A percentile compares a stretch with the other conserved stretches of the same genome.
Conservation (phyloP, 306 rosid genomes). For the Luffa acutangula region DNA sequence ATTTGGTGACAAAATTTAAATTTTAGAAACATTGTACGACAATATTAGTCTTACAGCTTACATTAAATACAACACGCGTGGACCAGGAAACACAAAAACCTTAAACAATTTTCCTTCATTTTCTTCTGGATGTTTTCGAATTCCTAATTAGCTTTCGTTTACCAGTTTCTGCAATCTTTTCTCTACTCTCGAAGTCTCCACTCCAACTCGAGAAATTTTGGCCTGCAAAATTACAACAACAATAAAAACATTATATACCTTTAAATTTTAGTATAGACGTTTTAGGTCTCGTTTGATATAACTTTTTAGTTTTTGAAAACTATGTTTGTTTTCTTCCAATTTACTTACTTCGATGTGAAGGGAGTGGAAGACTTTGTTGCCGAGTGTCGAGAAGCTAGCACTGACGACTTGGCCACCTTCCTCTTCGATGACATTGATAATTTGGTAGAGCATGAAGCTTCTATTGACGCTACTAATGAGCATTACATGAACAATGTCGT, state of each 20-base stretch:
- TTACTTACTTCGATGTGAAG: constrained; percentile 59
- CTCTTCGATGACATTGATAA: constrained; percentile 43
- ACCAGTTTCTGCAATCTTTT: constrained; percentile 39
- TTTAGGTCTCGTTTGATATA: too few species aligned
- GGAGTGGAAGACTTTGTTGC: constrained; percentile 33
- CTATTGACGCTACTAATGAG: constrained; percentile 37
- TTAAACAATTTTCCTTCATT: too few species aligned
- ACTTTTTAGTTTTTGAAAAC: too few species aligned
- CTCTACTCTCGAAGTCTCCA: constrained; percentile 43
- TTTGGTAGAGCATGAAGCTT: constrained; percentile 43
- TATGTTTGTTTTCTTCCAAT: too few species aligned
- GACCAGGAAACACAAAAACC: too few species aligned
- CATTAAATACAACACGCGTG: too few species aligned
- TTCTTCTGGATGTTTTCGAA: too few species aligned
- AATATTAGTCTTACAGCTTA: too few species aligned
- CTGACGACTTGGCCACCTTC: constrained; percentile 65
- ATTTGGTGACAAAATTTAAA: too few species aligned
- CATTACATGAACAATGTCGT: constrained; percentile 34
- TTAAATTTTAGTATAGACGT: too few species aligned
- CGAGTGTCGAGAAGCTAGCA: constrained; percentile 31
- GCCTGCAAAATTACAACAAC: constrained; percentile 21
- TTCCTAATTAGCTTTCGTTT: background rate
- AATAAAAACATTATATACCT: too few species aligned
- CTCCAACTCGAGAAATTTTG: constrained; percentile 53
- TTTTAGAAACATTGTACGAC: too few species aligned